Conservation (phyloP, 179 eudicot species). For the Nepenthes alata region DNA sequence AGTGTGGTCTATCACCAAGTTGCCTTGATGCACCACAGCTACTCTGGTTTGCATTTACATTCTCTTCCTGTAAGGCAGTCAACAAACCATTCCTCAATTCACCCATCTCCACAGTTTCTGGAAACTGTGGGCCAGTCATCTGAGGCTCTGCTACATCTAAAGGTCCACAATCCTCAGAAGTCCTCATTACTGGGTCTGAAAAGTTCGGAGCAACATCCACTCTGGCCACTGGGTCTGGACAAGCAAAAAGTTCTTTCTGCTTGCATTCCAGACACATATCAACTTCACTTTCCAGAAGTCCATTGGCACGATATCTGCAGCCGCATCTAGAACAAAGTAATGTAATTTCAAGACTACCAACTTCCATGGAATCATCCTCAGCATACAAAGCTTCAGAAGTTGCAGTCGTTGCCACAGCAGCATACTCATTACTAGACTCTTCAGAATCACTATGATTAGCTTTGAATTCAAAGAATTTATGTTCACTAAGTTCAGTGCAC, state of each 20-base stretch:
- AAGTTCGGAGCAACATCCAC: conserved; percentile 13
- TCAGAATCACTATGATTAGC: conserved; percentile 16
- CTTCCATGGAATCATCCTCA: conserved; percentile 15
- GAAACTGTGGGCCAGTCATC: conserved; percentile 16
- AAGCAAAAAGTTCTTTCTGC: conserved; percentile 12
- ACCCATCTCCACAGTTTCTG: conserved; percentile 14
- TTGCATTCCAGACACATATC: conserved; percentile 56
- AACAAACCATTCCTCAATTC: conserved; percentile 14
- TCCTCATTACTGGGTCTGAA: conserved; percentile 12
- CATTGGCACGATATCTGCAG: conserved; percentile 25
- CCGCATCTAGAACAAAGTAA: conserved; percentile 60
- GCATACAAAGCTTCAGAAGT: conserved; percentile 18
- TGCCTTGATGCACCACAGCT: conserved; percentile 12
- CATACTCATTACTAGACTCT: conserved; percentile 13
- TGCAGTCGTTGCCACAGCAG: conserved; percentile 13
- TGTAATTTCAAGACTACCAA: conserved; percentile 16
- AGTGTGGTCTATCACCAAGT: conserved; percentile 12
- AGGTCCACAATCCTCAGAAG: conserved; percentile 15
- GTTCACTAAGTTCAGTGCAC: conserved; percentile 12
- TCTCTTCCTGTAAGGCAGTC: conserved; percentile 14
- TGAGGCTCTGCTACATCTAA: conserved; percentile 15
- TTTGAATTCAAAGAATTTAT: conserved; percentile 13
- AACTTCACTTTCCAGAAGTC: conserved; percentile 32
- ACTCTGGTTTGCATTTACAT: conserved; percentile 15
- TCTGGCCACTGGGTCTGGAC: conserved; percentile 10